A percentile compares a stretch with the other conserved stretches of the same genome.
These are phyloP conservation scores for Casuarina glauca DNA, from an alignment of 306 rosid species.

Conservation along the genomic window DNA sequence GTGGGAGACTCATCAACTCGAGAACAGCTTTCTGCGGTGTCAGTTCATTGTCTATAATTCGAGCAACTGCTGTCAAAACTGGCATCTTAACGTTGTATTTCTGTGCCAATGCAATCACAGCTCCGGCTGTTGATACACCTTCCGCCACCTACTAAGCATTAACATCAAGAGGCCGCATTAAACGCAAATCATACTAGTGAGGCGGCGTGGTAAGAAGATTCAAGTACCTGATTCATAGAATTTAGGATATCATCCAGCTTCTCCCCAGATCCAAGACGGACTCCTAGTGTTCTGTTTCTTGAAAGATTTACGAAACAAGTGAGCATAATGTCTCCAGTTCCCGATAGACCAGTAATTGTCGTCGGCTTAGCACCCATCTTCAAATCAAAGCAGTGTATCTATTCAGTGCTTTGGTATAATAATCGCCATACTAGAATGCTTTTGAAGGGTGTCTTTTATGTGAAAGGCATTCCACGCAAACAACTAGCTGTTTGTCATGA, in stretches of 20 bases:
- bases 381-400: conserved; percentile 11
- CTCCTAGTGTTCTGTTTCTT: conserved; percentile 86
- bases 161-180: not conserved
- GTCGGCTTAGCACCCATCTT: conserved; percentile 97
- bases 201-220: conserved; percentile 3
- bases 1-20: conserved; percentile 91
- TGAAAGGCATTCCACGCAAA: not conserved
- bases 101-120: conserved; percentile 88
- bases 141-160: conserved; percentile 69
- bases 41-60: conserved; percentile 80
- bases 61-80: conserved; percentile 93
- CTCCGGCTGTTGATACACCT: conserved; percentile 95
- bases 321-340: conserved; percentile 94
- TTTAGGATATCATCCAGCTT: conserved; percentile 69
- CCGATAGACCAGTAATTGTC: conserved; percentile 87
- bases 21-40: conserved; percentile 88
- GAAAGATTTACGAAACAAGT: conserved; percentile 92
- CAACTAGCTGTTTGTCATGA: not conserved
- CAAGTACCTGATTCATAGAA: conserved; percentile 83
- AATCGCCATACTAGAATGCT: not conserved
- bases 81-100: conserved; percentile 92
- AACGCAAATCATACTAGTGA: conserved; percentile 1
- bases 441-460: not conserved
- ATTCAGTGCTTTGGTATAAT: not conserved
- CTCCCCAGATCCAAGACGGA: conserved; percentile 90